Conservation (phyloP, 2,329 filamentous ascomycete species). For the Ophiostoma fasciatum region DNA sequence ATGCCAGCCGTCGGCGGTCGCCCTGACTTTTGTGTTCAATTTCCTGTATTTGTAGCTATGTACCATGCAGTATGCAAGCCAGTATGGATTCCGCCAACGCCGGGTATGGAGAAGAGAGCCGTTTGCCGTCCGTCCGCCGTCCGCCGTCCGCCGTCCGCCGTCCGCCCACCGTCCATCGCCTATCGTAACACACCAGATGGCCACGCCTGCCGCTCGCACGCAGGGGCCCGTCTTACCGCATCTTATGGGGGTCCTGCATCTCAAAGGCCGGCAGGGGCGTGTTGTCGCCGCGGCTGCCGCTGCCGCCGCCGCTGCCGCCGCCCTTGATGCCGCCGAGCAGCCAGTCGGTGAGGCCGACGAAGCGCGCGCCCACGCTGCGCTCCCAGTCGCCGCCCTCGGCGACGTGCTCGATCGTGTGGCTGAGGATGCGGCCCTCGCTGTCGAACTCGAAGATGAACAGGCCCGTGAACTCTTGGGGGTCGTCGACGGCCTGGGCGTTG, state of each 20-base stretch:
- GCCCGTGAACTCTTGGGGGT: slow-evolving; percentile 62
- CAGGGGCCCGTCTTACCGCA: too few species aligned
- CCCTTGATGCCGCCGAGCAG: slow-evolving; percentile 60
- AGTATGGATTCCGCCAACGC: too few species aligned
- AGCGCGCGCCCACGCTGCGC: slow-evolving; percentile 59
- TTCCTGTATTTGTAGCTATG: too few species aligned
- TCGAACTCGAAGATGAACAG: slow-evolving; percentile 96
- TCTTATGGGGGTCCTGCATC: slow-evolving; percentile 5
- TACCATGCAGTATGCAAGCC: too few species aligned
- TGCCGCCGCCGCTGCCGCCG: slow-evolving; percentile 11
- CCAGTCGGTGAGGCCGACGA: slow-evolving; percentile 92
- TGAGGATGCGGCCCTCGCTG: slow-evolving; percentile 63
- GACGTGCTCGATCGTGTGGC: slow-evolving; percentile 87
- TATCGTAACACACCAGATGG: too few species aligned
- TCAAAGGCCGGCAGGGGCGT: slow-evolving; percentile 12
- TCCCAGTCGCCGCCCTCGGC: slow-evolving; percentile 77
- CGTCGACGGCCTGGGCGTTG: slow-evolving; percentile 14
- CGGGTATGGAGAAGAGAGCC: too few species aligned
- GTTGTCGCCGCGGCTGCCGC: neutral
- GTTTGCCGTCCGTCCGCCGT: too few species aligned
- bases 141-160: too few species aligned
- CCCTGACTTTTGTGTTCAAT: too few species aligned
- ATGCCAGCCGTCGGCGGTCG: too few species aligned
- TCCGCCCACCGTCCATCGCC: too few species aligned
- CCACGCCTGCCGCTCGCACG: too few species aligned